Evolutionary conservation across 1,284 basidiomycete species (phyloP).

Genomic region (Ustilago bromivora): DNA sequence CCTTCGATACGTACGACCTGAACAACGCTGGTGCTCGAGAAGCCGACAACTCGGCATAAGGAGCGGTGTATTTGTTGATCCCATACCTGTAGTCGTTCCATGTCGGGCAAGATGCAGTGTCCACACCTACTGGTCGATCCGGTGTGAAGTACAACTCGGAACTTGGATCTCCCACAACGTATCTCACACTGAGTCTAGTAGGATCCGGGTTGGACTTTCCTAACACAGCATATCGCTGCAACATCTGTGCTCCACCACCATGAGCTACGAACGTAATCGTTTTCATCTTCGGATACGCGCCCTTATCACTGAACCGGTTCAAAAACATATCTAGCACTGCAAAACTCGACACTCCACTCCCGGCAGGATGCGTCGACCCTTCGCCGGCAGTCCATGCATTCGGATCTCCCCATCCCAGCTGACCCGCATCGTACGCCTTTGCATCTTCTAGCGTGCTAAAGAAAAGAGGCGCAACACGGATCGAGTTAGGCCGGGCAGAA

Average conservation of each 20-base stretch:
- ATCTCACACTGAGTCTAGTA: slow-evolving; percentile 39
- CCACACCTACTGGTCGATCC: slow-evolving; percentile 50
- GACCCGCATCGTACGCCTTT: slow-evolving; percentile 23
- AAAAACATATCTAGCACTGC: slow-evolving; percentile 49
- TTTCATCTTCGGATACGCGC: slow-evolving; percentile 54
- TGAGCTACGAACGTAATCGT: slow-evolving; percentile 62
- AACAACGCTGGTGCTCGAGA: slow-evolving; percentile 28
- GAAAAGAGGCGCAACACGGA: slow-evolving; percentile 59
- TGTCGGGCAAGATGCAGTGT: slow-evolving; percentile 26
- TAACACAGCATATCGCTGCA: slow-evolving; percentile 57
- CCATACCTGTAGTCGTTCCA: slow-evolving; percentile 61
- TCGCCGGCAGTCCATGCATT: slow-evolving; percentile 60
- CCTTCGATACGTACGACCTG: slow-evolving; percentile 45
- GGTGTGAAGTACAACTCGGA: slow-evolving; percentile 58
- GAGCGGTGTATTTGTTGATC: slow-evolving; percentile 21
- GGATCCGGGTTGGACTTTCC: slow-evolving; percentile 30
- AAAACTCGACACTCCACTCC: slow-evolving; percentile 31
- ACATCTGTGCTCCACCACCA: slow-evolving; percentile 60
- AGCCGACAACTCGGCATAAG: slow-evolving; percentile 18
- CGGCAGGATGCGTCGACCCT: slow-evolving; percentile 36
- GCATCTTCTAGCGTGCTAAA: slow-evolving; percentile 50
- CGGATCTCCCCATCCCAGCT: slow-evolving; percentile 54
- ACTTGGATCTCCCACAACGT: slow-evolving; percentile 57
- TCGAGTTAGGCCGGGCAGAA: slow-evolving; percentile 34
- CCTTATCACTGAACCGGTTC: slow-evolving; percentile 26